Base-by-base conservation (phyloP, 768 basidiomycete genomes). In the Russula griseocarnosa region DNA sequence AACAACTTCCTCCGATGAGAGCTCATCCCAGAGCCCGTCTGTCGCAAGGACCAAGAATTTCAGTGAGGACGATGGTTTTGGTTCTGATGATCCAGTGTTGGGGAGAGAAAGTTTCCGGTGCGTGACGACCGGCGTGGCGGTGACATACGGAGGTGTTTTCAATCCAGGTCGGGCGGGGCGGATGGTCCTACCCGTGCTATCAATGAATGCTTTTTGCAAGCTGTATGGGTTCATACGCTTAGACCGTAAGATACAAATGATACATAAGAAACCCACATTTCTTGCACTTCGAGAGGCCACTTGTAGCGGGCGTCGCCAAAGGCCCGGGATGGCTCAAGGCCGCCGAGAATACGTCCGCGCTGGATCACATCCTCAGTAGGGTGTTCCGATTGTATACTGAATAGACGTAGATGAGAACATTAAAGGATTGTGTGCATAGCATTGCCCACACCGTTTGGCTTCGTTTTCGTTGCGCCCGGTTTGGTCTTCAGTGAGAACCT, bases 401-500 rank as follows among this genome's bases (percentile, higher is more conserved):
- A 32, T 44, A 55, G n/a, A 32, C 24, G 49, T 14, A 47, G 44
- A 18, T 61, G 40, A 54, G 52, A 55, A 40, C 2, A 18, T 51
- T 51, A 28, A 60, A 34, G 34, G 14, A 42, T 18, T 18, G 40
- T 11, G 36, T 22, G n/a, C 7, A 44, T 24, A 14, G 3, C 1
- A n/a, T 5, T 8, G 32, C 78, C 56, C 78, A 55, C 69, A 94
- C 95, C 94, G 84, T 73, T 82, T 82, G 28, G 88, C 77, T 75
- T 99, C 97, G 52, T 83, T 87, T 18, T 83, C 86, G 72, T 94
- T 98, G 68, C 92, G 84, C 44, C 94, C 97, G 8, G 95, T 98
- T 78, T 98, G 95, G 72, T 98, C 97, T 74, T 98, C 94, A 32
- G 84, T 92, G 66, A 99, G 79, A n/a, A 92, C 92, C 73, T 97